Evolutionary conservation across 495 filamentous ascomycete species (phyloP).

Genomic region (Staphylotrichum tortipilum): DNA sequence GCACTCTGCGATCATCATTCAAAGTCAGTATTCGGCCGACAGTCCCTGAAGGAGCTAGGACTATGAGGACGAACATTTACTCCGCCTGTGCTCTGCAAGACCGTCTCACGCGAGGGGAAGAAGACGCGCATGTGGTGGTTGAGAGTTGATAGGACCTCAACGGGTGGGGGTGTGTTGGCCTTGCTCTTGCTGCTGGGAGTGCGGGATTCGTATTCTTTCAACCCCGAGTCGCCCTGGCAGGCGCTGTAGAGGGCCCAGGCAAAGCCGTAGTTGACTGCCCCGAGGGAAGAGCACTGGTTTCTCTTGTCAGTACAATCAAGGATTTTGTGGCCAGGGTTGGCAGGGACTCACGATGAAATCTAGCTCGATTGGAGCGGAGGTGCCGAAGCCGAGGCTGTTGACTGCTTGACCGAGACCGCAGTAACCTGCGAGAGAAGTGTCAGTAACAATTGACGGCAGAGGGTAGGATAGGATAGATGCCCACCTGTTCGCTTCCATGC

Average conservation of each 20-base stretch:
- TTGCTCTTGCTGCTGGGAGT: conserved; percentile 23
- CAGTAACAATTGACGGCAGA: no score
- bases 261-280: conserved; percentile 59
- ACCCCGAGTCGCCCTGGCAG: conserved; percentile 57
- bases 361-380: conserved; percentile 41
- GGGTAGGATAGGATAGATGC: no score
- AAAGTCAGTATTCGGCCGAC: background rate
- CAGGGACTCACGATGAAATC: conserved; percentile 47
- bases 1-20: conserved; percentile 43
- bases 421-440: conserved; percentile 33
- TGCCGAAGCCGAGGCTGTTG: conserved; percentile 44
- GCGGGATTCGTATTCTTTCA: conserved; percentile 47
- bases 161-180: conserved; percentile 21
- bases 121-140: conserved; percentile 57
- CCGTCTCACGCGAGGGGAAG: conserved; percentile 73
- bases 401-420: conserved; percentile 60
- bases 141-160: conserved; percentile 30
- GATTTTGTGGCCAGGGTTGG: background rate
- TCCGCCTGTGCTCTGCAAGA: conserved; percentile 52
- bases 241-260: conserved; percentile 66
- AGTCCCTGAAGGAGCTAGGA: background rate
- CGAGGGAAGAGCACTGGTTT: conserved; percentile 66
- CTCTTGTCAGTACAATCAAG: background rate
- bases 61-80: conserved; percentile 22
- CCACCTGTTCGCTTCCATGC: conserved; percentile 56